Evolutionary conservation across 331 rosid genomes (phyloP), one percentile per base, ranked within the genome.

Genomic region (Quercus lobata): DNA sequence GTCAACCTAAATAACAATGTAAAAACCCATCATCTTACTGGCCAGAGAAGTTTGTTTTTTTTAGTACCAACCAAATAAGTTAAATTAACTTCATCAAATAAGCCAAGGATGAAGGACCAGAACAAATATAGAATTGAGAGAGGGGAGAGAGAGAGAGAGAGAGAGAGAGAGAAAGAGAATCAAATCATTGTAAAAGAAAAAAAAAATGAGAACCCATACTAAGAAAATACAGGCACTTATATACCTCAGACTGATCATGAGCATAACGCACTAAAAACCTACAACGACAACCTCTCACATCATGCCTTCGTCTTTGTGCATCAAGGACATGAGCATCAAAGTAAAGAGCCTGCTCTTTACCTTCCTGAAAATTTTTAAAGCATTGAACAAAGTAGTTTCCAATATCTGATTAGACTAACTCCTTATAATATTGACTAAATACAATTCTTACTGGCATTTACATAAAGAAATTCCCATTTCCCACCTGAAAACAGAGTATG

Each of bases 271-370:
- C 99, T 83, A 96, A 81, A 90, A 96, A 96, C 88, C 99, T 90
- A 90, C 99, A 96, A 21, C 99, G 98, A 78, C 99, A 96, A 34
- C 99, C 99, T 86, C 99, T 86, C 66, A 96, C 97, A 86, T 96
- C 99, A 81, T 96, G 99, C 76, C 99, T 87, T 63, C 99, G 90
- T 76, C 99, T 90, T 86, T 96, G 99, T 74, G 99, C 96, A 83
- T 96, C 98, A 57, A 96, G 98, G 70, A 96, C 99, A 83, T 92
- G 98, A 76, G 99, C 99, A 75, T 96, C 99, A 79, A 83, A 96
- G 88, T 96, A 96, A 83, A 96, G 97, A 56, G 99, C 99, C 82
- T 96, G 99, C 83, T 96, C 99, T 87, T 96, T 93, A 73, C 98
- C 97, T 88, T 96, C 99, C 99, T 96, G 90, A 71, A 80, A 58